Percentiles rank a stretch among this genome's conserved stretches.
phyloP scores from a whole-genome alignment of 176 grass and related monocot species.

The Urochloa ruziziensis region DNA sequence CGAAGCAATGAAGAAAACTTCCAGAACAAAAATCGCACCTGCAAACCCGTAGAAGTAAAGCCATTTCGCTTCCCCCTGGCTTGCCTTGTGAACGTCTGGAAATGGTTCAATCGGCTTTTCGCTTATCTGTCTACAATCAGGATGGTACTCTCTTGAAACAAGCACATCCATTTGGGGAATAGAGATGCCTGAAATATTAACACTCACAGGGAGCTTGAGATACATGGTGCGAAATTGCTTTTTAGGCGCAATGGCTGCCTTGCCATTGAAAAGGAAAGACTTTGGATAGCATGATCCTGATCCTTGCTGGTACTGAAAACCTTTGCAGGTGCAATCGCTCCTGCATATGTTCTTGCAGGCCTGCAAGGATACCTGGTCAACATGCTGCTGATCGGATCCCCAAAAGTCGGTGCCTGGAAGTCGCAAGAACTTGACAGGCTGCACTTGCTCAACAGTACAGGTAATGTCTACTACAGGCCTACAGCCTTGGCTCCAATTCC shows the following conservation, averaged over 20 bases:
- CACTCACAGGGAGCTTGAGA: slow-evolving; percentile 8
- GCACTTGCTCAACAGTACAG: neutral
- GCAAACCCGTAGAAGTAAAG: slow-evolving; percentile 47
- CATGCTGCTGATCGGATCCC: neutral
- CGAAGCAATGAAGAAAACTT: slow-evolving; percentile 30
- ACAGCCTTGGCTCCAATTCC: slow-evolving; percentile 52
- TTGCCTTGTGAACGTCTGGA: neutral
- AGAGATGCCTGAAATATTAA: slow-evolving; percentile 16
- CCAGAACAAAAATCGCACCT: slow-evolving; percentile 36
- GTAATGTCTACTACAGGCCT: slow-evolving; percentile 4
- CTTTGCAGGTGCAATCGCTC: slow-evolving; percentile 27
- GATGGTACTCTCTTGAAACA: neutral
- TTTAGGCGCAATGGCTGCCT: neutral
- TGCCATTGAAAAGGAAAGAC: slow-evolving; percentile 36
- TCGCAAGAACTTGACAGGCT: neutral
- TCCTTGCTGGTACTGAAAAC: slow-evolving; percentile 25
- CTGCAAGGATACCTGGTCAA: neutral
- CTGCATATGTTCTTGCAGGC: slow-evolving; percentile 10
- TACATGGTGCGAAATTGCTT: neutral
- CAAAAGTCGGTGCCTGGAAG: slow-evolving; percentile 12
- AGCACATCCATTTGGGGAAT: neutral
- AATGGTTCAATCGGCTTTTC: neutral
- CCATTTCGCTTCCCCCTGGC: slow-evolving; percentile 26
- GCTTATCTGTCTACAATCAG: slow-evolving; percentile 6
- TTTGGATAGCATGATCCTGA: slow-evolving; percentile 24